Evolutionary conservation across 164 flowering plant genomes (phyloP).

Genomic region (Echeveria elegans): DNA sequence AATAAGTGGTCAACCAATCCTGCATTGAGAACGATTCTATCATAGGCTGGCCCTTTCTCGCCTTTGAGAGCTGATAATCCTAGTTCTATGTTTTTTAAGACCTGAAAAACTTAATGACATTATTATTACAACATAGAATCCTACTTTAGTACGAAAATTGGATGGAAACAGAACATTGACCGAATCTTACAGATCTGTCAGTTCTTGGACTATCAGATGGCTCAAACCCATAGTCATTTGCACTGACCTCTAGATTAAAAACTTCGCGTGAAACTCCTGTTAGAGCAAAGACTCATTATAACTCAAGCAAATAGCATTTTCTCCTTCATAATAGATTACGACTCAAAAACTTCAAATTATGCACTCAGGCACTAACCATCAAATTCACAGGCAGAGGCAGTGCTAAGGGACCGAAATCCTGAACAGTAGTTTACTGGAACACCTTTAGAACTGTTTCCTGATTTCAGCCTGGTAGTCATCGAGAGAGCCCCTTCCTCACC

Average conservation of each 20-base stretch:
- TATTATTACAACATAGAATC: no score
- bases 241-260: slow-evolving; percentile 59
- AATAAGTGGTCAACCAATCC: slow-evolving; percentile 93
- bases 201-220: slow-evolving; percentile 93
- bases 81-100: slow-evolving; percentile 74
- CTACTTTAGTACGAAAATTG: not conserved
- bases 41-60: slow-evolving; percentile 95
- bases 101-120: slow-evolving; percentile 25
- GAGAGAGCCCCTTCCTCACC: slow-evolving; percentile 99
- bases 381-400: slow-evolving; percentile 32
- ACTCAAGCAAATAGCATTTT: no score
- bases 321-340: not conserved
- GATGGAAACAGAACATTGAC: not conserved
- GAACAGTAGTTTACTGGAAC: slow-evolving; percentile 95
- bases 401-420: slow-evolving; percentile 66
- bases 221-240: slow-evolving; percentile 74
- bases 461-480: slow-evolving; percentile 76
- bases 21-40: slow-evolving; percentile 88
- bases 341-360: not conserved
- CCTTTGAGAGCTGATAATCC: slow-evolving; percentile 86
- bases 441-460: slow-evolving; percentile 60
- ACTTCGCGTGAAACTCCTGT: slow-evolving; percentile 84
- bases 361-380: slow-evolving; percentile 47
- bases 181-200: slow-evolving; percentile 74
- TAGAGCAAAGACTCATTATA: not conserved